These are phyloP conservation scores for Senna tora DNA, from an alignment of 306 rosid species.

Conservation along the genomic window DNA sequence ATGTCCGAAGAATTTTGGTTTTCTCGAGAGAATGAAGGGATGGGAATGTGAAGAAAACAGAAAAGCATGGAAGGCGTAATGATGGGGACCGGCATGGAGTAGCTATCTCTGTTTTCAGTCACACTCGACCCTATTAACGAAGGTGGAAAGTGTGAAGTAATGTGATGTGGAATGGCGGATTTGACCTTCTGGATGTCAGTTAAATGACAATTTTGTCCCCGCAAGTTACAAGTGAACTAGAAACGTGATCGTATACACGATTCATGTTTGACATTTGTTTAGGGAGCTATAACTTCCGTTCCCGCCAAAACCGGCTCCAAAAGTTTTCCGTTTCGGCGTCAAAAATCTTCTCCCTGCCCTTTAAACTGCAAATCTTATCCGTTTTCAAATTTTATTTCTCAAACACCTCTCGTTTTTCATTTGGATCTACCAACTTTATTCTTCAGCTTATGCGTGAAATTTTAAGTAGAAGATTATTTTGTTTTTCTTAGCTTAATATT, in stretches of 20 bases:
- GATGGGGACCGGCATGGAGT: conserved; percentile 12
- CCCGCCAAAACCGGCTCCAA: conserved; percentile 36
- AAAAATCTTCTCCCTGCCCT: not conserved
- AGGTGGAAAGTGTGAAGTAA: conserved; percentile 11
- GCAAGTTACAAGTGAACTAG: not conserved
- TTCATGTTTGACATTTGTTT: not conserved
- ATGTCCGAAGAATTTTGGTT: not conserved
- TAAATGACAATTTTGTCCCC: conserved; percentile 35
- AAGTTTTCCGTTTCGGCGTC: no score
- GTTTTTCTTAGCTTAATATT: not conserved
- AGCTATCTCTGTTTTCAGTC: conserved; percentile 12
- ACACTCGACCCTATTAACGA: not conserved
- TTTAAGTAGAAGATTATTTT: no score
- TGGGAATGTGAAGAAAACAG: not conserved
- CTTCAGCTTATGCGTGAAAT: no score
- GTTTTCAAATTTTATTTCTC: not conserved
- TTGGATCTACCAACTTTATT: not conserved
- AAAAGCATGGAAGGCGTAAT: conserved; percentile 8
- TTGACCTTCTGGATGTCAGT: not conserved
- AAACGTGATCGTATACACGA: conserved; percentile 1
- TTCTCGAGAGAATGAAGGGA: not conserved
- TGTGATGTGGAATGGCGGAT: not conserved
- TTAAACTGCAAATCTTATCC: not conserved
- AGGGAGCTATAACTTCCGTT: conserved; percentile 25
- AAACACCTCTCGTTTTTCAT: not conserved